Base-by-base conservation (phyloP, 1,139 yeast genomes). In the Candida dubliniensis region DNA sequence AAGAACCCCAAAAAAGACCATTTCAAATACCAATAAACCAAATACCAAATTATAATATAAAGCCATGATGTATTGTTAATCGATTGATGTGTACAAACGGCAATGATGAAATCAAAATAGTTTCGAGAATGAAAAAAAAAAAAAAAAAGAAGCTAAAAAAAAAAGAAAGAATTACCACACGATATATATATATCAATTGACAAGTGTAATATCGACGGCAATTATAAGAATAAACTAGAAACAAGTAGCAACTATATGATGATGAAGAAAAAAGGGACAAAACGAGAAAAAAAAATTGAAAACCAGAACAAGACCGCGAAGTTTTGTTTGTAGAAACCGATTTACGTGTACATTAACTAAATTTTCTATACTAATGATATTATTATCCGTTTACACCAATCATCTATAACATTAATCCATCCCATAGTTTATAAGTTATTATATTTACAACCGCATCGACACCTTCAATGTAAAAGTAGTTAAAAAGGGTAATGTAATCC, bases 11-110 rank as follows among this genome's bases (percentile, higher is more conserved):
- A 93, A 93, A 46, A 87, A 70, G n/a, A 68, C 79, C 84, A 91
- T 83, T 67, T 95, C 99, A 27, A 77, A 55, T 45, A 87, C 79
- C 52, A 93, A 76, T 40, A 93, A 71, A 23, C 79, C 81, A 56
- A 91, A 93, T 4, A 90, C 91, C 49, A 86, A 64, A 46, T 80
- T 77, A 69, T 85, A 86, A 65, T 86, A 85, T 48, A 86, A 73
- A 38, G 93, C 87, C 93, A 86, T 85, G 25, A 27, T 45, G 44
- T 11, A 2, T 31, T 31, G 12, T 31, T 8, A 14, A 32, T 32
- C 62, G 33, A 41, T 44, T 11, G n/a, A 23, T 29, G 32, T 27
- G 49, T 27, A 31, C 27, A n/a, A 36, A 31, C 33, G 27, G 23
- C 2, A 39, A 31, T 8, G 31, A 34, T 27, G 11, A 35, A 18